These are phyloP conservation scores for Salix koriyanagi DNA, from an alignment of 345 rosid species.

Conservation along the genomic window DNA sequence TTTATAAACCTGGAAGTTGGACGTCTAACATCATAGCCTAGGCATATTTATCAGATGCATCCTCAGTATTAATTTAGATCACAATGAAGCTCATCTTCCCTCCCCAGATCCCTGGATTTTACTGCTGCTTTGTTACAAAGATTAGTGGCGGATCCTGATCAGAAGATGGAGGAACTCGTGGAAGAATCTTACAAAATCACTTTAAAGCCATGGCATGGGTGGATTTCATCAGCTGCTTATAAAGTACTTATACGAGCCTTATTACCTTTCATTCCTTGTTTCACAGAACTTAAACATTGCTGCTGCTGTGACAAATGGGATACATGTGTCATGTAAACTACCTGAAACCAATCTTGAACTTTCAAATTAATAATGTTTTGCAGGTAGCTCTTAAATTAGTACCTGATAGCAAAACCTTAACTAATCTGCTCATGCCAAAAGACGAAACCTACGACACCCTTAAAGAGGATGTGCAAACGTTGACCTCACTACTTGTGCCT, in stretches of 20 bases:
- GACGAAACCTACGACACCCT: conserved; percentile 46
- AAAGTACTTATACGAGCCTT: conserved; percentile 38
- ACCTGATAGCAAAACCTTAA: conserved; percentile 62
- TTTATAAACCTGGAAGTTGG: neutral
- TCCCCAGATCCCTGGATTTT: conserved; percentile 70
- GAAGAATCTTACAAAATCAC: conserved; percentile 67
- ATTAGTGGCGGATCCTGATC: conserved; percentile 45
- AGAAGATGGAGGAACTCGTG: conserved; percentile 68
- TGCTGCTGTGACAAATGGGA: neutral
- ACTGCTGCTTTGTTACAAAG: conserved; percentile 48
- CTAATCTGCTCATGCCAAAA: conserved; percentile 47
- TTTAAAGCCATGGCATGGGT: conserved; percentile 86
- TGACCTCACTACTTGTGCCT: conserved; percentile 50
- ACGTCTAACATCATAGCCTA: neutral
- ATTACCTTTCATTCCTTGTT: neutral
- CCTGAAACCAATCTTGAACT: neutral
- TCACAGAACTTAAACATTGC: neutral
- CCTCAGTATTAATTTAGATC: neutral
- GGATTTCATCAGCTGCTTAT: conserved; percentile 94
- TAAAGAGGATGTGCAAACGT: conserved; percentile 53
- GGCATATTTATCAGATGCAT: neutral
- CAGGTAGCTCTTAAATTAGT: conserved; percentile 74
- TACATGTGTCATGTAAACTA: neutral
- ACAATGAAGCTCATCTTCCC: neutral
- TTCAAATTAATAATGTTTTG: neutral